These are phyloP conservation scores for Lipomyces mesembrius DNA, from an alignment of 805 yeast genomes.

Conservation along the genomic window DNA sequence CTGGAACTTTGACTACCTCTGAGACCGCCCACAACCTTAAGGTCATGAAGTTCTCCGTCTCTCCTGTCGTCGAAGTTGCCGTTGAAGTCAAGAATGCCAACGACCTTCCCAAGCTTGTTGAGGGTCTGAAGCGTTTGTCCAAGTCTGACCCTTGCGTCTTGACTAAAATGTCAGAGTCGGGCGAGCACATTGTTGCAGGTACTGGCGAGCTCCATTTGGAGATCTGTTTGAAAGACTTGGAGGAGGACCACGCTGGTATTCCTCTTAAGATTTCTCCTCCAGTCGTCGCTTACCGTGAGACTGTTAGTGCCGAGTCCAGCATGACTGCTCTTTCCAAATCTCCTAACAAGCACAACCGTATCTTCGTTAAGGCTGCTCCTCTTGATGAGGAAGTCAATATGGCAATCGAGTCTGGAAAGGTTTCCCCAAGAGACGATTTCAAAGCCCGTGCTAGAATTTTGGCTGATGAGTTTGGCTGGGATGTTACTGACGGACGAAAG, in stretches of 20 bases:
- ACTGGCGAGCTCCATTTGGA: slow-evolving; percentile 99
- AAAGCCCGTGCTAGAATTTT: slow-evolving; percentile 98
- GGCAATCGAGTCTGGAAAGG: slow-evolving; percentile 92
- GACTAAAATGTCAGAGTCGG: slow-evolving; percentile 83
- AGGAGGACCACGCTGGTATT: slow-evolving; percentile 99
- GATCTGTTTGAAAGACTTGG: slow-evolving; percentile 93
- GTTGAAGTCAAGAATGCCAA: slow-evolving; percentile 99
- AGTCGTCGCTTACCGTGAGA: slow-evolving; percentile 98
- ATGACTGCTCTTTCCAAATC: slow-evolving; percentile 97
- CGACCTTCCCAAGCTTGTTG: slow-evolving; percentile 99
- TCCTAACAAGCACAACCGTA: slow-evolving; percentile 99
- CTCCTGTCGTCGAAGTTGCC: slow-evolving; percentile 99
- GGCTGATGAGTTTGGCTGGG: slow-evolving; percentile 99
- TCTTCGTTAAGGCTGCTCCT: slow-evolving; percentile 97
- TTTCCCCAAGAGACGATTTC: slow-evolving; percentile 96
- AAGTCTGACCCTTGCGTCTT: slow-evolving; percentile 99
- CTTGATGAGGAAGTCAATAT: slow-evolving; percentile 87
- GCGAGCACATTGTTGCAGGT: slow-evolving; percentile 99
- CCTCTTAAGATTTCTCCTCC: slow-evolving; percentile 98
- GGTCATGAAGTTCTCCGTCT: slow-evolving; percentile 99
- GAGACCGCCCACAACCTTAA: slow-evolving; percentile 98
- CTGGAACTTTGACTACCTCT: slow-evolving; percentile 97
- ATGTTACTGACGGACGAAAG: slow-evolving; percentile 99
- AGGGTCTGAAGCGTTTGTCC: slow-evolving; percentile 99
- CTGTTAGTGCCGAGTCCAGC: slow-evolving; percentile 90